Evolutionary conservation across 805 yeast genomes (phyloP).

Genomic region (Kurtzmaniella cleridarum): DNA sequence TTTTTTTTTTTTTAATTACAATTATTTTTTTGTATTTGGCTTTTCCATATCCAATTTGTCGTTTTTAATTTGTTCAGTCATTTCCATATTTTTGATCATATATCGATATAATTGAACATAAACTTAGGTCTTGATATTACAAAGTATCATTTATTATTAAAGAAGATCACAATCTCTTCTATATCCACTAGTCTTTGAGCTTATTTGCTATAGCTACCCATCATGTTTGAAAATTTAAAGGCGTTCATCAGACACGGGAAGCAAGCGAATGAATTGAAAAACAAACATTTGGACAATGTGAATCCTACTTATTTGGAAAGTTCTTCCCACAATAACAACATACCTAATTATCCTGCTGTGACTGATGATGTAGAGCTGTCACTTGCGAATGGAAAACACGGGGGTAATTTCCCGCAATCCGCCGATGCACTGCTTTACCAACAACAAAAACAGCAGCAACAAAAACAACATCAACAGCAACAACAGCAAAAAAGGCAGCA

Average conservation of each 20-base stretch:
- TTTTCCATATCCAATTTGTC: too few relatives aligned
- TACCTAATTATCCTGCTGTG: constrained; percentile 3
- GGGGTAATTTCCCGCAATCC: not conserved
- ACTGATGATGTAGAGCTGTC: not conserved
- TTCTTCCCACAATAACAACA: not conserved
- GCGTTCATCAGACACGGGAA: constrained; percentile 63
- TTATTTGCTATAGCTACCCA: not conserved
- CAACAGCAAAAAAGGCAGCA: not conserved
- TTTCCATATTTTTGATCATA: too few relatives aligned
- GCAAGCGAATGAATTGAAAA: constrained; percentile 41
- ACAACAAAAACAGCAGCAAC: not conserved
- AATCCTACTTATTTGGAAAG: not conserved
- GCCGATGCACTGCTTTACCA: not conserved
- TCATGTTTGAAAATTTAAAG: constrained; percentile 44
- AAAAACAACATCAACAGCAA: not conserved
- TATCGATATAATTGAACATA: too few relatives aligned
- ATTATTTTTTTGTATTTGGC: too few relatives aligned
- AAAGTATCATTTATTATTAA: not conserved
- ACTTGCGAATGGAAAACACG: not conserved
- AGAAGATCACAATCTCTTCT: too few relatives aligned
- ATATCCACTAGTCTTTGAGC: too few relatives aligned
- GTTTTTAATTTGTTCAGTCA: too few relatives aligned
- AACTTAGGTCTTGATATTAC: too few relatives aligned
- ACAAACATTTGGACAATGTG: constrained; percentile 5
- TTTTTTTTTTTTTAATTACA: too few relatives aligned